Percentiles rank a stretch among this genome's conserved stretches.
Conservation (phyloP, 2,329 filamentous ascomycete genomes). For the Aspergillus unguis region DNA sequence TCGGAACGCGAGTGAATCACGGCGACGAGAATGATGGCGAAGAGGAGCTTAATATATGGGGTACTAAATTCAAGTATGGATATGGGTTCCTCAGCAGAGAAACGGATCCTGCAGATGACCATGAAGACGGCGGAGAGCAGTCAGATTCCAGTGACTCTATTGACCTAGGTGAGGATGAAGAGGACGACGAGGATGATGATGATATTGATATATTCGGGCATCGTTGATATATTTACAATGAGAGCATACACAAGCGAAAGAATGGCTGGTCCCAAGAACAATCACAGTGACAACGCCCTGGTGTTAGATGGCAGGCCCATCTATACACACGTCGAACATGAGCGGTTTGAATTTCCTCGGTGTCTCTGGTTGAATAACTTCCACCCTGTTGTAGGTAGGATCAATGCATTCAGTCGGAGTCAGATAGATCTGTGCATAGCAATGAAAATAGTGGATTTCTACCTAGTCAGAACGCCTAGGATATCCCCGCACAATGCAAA, state of each 20-base stretch:
- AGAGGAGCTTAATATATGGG: constrained; percentile 60
- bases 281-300: constrained; percentile 1
- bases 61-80: constrained; percentile 43
- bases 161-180: constrained; percentile 46
- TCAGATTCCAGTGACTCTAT: constrained; percentile 33
- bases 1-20: constrained; percentile 20
- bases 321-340: constrained; percentile 7
- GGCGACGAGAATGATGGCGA: constrained; percentile 47
- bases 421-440: neutral
- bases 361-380: constrained; percentile 7
- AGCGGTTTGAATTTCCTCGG: neutral
- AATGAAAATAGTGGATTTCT: neutral
- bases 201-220: constrained; percentile 53
- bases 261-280: constrained; percentile 2
- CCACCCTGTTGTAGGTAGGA: constrained; percentile 17
- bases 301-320: constrained; percentile 15
- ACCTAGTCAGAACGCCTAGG: no score
- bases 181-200: constrained; percentile 51
- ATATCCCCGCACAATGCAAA: no score
- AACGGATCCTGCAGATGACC: constrained; percentile 22
- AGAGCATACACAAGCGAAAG: neutral
- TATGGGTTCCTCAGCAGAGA: constrained; percentile 35
- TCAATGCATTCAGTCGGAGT: constrained; percentile 10
- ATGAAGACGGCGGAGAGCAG: constrained; percentile 19
- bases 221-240: constrained; percentile 33